Evolutionary conservation across 805 yeast species (phyloP), one percentile per base, ranked within the genome.

Genomic region (Starmerella potacharoeniae): DNA sequence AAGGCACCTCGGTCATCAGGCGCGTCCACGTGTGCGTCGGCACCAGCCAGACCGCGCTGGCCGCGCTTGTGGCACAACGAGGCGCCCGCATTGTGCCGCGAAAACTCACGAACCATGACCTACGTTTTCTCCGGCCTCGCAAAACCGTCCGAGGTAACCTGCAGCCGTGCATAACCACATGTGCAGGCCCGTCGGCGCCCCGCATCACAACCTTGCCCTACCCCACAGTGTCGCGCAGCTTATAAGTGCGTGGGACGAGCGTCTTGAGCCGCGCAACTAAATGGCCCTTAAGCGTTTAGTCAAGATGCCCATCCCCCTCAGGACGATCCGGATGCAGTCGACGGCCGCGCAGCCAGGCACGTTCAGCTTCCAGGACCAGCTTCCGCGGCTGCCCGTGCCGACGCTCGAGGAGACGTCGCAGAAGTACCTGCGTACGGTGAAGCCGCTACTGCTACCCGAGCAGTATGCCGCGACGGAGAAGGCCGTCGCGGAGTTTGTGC

Each of bases 331-430:
- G 51, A 60, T 62, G 54, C 63, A 68, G 60, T 61, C 69, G 42
- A 66, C 72, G 22, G 65, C 68, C n/a, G 66, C 69, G 11, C 52
- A 55, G 40, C 79, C 47, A 22, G 51, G 78, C 57, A 81, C 91
- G 58, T 86, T 73, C 72, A 77, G 82, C 60, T 80, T 75, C 72
- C 96, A 90, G 68, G 74, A 77, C 42, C 72, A 80, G 47, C 77
- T 91, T 53, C 97, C 97, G 6, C 75, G 80, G 50, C 77, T 91
- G 61, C 97, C 97, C 0, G 95, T 91, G 6, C 98, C 98, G 2
- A 71, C 82, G 1, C 75, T 91, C 55, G 76, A 80, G 55, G 80
- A 81, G 52, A 87, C 97, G 4, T 77, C 85, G 45, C 68, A 73
- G 10, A 78, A 79, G 57, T 91, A 87, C 69, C 75, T 90, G 65